These are phyloP conservation scores for Naematelia encephala DNA, from an alignment of 768 basidiomycete genomes.

Conservation along the genomic window DNA sequence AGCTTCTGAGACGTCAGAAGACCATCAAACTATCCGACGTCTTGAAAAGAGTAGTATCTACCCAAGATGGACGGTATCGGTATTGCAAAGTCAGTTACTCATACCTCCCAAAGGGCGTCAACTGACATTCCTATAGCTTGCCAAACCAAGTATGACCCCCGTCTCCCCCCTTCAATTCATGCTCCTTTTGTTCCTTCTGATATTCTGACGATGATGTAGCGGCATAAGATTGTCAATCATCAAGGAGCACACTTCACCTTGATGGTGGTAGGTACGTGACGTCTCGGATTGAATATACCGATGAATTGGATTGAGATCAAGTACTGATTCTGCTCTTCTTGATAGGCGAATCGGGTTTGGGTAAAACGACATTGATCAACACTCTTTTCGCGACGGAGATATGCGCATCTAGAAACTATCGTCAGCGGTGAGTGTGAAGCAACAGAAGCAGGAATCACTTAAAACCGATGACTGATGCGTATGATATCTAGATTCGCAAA, in stretches of 20 bases:
- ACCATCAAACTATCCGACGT: too few relatives aligned
- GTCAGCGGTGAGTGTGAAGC: conserved; percentile 35
- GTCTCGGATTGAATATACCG: not conserved
- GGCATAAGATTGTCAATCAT: conserved; percentile 99
- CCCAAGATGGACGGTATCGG: conserved; percentile 49
- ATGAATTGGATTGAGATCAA: not conserved
- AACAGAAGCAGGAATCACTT: too few relatives aligned
- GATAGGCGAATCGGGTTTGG: conserved; percentile 97
- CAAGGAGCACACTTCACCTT: conserved; percentile 95
- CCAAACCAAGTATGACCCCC: conserved; percentile 80
- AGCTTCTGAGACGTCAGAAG: too few relatives aligned
- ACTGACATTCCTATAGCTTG: conserved; percentile 61
- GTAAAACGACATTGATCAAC: conserved; percentile 97
- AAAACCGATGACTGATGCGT: too few relatives aligned
- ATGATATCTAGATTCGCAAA: conserved; percentile 65
- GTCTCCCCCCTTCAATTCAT: not conserved
- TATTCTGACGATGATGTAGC: conserved; percentile 55
- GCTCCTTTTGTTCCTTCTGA: not conserved
- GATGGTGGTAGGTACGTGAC: conserved; percentile 85
- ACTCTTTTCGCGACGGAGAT: conserved; percentile 98
- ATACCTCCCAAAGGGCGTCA: not conserved
- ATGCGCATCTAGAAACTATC: conserved; percentile 86
- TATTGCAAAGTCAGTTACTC: conserved; percentile 47
- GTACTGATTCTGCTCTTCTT: too few relatives aligned
- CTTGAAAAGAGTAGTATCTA: not conserved